A percentile compares a stretch with the other conserved stretches of the same genome.
phyloP scores from a whole-genome alignment of 306 rosid genomes.

The Quercus agrifolia region DNA sequence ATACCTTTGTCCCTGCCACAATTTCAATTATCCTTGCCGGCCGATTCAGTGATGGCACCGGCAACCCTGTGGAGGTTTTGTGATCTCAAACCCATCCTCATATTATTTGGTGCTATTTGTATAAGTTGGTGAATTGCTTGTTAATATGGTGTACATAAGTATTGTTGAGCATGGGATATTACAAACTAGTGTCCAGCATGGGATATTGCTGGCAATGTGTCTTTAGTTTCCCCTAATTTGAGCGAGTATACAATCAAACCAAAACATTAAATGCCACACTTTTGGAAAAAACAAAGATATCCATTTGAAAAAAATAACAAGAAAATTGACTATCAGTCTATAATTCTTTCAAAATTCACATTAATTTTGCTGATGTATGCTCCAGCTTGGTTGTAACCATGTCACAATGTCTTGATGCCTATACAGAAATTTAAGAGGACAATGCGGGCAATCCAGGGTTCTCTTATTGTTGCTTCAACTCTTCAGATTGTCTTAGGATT shows the following conservation, averaged over 20 bases:
- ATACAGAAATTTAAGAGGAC: slow-evolving; percentile 84
- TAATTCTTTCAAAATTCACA: neutral
- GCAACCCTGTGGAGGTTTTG: slow-evolving; percentile 68
- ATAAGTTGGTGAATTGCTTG: slow-evolving; percentile 13
- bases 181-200: neutral
- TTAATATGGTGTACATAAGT: slow-evolving; percentile 8
- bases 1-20: slow-evolving; percentile 90
- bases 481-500: slow-evolving; percentile 98
- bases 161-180: neutral
- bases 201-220: neutral
- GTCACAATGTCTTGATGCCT: slow-evolving; percentile 22
- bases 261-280: neutral
- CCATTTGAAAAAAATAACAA: neutral
- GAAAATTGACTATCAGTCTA: neutral
- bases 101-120: slow-evolving; percentile 8
- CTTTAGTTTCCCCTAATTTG: neutral
- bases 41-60: slow-evolving; percentile 60
- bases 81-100: slow-evolving; percentile 25
- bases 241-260: neutral
- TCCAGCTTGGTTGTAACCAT: slow-evolving; percentile 24
- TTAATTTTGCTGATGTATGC: slow-evolving; percentile 14
- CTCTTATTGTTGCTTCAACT: slow-evolving; percentile 94
- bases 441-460: slow-evolving; percentile 96
- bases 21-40: slow-evolving; percentile 92
- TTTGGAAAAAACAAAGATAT: neutral